These are phyloP conservation scores for Fusarium annulatum DNA, from an alignment of 2,329 filamentous ascomycete genomes.

Conservation along the genomic window DNA sequence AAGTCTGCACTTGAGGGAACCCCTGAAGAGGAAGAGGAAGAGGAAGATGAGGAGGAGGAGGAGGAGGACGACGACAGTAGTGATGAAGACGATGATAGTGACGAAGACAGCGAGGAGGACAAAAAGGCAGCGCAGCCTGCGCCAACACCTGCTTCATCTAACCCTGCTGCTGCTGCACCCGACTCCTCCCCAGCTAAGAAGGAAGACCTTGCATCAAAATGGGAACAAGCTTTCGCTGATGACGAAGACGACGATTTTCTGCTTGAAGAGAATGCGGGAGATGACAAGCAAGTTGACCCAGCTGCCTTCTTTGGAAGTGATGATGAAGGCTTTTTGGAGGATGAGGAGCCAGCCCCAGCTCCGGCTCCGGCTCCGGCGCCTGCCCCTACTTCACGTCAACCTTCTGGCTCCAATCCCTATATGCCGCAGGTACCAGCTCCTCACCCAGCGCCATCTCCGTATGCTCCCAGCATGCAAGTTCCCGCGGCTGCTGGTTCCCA, in stretches of 20 bases:
- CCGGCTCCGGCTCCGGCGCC: conserved; percentile 15
- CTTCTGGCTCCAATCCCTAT: conserved; percentile 42
- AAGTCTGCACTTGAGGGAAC: conserved; percentile 50
- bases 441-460: conserved; percentile 36
- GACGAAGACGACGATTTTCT: conserved; percentile 77
- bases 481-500: conserved; percentile 20
- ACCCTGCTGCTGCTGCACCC: conserved; percentile 37
- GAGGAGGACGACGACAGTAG: not conserved
- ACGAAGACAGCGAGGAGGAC: not conserved
- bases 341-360: conserved; percentile 53
- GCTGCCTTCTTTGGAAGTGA: conserved; percentile 81
- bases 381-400: conserved; percentile 14
- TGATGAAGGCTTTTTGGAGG: conserved; percentile 86
- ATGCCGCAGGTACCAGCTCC: conserved; percentile 35
- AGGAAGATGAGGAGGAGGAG: conserved; percentile 21
- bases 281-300: conserved; percentile 65
- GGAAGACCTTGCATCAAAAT: conserved; percentile 80
- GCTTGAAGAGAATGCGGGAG: conserved; percentile 64
- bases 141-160: conserved; percentile 24
- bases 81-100: not conserved
- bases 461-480: conserved; percentile 33
- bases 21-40: conserved; percentile 39
- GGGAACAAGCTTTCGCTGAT: conserved; percentile 82
- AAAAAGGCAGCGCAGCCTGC: conserved; percentile 33
- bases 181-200: conserved; percentile 49